Evolutionary conservation across 2,329 filamentous ascomycete species (phyloP).

Genomic region (Graphilbum ipis-grandicollis): DNA sequence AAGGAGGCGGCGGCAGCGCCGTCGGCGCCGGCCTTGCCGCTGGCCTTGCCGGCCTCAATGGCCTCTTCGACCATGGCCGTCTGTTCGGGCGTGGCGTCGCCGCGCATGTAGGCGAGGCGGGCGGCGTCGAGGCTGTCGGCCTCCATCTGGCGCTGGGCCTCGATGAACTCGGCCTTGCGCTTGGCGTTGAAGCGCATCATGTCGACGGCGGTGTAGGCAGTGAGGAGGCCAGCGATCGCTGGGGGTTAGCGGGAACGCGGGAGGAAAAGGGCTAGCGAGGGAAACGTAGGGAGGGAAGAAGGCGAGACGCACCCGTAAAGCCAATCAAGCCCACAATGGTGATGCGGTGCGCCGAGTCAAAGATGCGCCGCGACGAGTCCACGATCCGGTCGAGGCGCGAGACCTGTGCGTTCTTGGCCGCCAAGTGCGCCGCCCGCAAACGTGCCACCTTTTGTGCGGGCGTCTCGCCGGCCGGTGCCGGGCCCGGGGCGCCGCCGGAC

Average conservation of each 20-base stretch:
- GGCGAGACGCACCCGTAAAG: slow-evolving; percentile 31
- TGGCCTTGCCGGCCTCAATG: slow-evolving; percentile 15
- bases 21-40: slow-evolving; percentile 2
- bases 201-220: slow-evolving; percentile 41
- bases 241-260: background rate
- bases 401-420: slow-evolving; percentile 41
- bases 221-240: slow-evolving; percentile 38
- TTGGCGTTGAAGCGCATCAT: slow-evolving; percentile 44
- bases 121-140: slow-evolving; percentile 38
- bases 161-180: slow-evolving; percentile 40
- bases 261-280: background rate
- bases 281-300: background rate
- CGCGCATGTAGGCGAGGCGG: slow-evolving; percentile 42
- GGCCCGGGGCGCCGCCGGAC: background rate
- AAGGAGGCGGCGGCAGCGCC: slow-evolving; percentile 14
- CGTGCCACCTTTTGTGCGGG: slow-evolving; percentile 53
- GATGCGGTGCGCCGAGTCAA: slow-evolving; percentile 38
- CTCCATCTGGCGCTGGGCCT: slow-evolving; percentile 34
- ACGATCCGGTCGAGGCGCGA: slow-evolving; percentile 34
- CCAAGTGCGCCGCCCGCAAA: slow-evolving; percentile 48
- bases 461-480: slow-evolving; percentile 30
- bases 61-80: slow-evolving; percentile 38
- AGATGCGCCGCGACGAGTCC: slow-evolving; percentile 27
- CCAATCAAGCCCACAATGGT: slow-evolving; percentile 36
- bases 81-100: slow-evolving; percentile 38